phyloP scores from a whole-genome alignment of 1,284 basidiomycete species.

The Cryptococcus hybrid region DNA sequence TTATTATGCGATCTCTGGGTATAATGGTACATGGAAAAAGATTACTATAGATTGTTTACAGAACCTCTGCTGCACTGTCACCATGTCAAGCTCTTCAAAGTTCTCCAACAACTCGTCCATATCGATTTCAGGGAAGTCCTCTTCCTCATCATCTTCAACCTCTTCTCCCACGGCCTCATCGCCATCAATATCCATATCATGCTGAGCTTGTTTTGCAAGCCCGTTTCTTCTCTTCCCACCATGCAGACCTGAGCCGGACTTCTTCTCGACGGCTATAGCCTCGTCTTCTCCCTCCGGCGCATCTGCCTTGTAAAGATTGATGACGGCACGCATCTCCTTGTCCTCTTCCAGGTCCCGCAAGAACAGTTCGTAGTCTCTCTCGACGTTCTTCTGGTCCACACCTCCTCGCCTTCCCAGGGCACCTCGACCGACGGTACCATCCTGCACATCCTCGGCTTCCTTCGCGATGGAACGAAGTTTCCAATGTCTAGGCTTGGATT shows the following conservation, averaged over 20 bases:
- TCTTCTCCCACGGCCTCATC: slow-evolving; percentile 33
- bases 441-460: slow-evolving; percentile 76
- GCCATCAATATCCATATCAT: slow-evolving; percentile 70
- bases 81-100: slow-evolving; percentile 63
- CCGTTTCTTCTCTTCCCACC: slow-evolving; percentile 55
- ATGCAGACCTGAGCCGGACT: slow-evolving; percentile 53
- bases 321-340: slow-evolving; percentile 80
- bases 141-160: slow-evolving; percentile 56
- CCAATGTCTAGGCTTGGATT: slow-evolving; percentile 82
- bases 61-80: too few relatives aligned
- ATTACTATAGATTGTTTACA: too few relatives aligned
- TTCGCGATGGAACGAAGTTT: slow-evolving; percentile 91
- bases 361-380: slow-evolving; percentile 96
- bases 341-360: slow-evolving; percentile 95
- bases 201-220: slow-evolving; percentile 49
- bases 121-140: slow-evolving; percentile 84
- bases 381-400: slow-evolving; percentile 87
- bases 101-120: slow-evolving; percentile 89
- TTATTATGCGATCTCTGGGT: too few relatives aligned
- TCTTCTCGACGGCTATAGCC: slow-evolving; percentile 52
- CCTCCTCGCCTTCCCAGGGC: slow-evolving; percentile 88
- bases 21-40: not conserved
- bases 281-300: slow-evolving; percentile 28
- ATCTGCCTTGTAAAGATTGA: slow-evolving; percentile 77
- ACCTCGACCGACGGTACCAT: slow-evolving; percentile 65